Conservation (phyloP, 139 green algal genomes). For the Tetradesmus lagerheimii region DNA sequence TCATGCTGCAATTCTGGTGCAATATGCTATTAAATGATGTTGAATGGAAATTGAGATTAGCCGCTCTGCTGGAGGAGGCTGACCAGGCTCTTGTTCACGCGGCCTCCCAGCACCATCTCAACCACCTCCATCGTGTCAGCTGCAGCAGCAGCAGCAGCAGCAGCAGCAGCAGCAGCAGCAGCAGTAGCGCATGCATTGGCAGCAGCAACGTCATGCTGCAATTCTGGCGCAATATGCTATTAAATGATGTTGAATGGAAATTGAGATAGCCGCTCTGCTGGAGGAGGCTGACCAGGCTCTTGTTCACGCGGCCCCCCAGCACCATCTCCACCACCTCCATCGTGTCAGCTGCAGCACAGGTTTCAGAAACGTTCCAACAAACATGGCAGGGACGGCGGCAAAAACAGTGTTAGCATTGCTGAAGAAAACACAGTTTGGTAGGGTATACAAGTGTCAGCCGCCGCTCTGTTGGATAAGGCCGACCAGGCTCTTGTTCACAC, state of each 20-base stretch:
- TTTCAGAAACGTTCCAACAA: too few relatives aligned
- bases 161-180: neutral
- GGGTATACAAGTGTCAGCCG: too few relatives aligned
- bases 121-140: conserved; percentile 96
- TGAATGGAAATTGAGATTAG: too few relatives aligned
- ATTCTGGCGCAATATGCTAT: too few relatives aligned
- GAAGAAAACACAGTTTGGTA: too few relatives aligned
- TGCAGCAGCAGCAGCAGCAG: neutral
- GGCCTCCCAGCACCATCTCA: conserved; percentile 98
- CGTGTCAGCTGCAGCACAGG: conserved; percentile 67
- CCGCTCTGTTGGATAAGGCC: conserved; percentile 87
- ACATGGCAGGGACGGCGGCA: neutral
- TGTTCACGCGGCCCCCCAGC: conserved; percentile 97
- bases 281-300: conserved; percentile 86
- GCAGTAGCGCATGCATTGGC: conserved; percentile 69
- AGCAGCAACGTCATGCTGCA: too few relatives aligned
- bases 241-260: too few relatives aligned
- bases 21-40: too few relatives aligned
- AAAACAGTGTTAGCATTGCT: too few relatives aligned
- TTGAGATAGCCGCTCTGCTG: conserved; percentile 76
- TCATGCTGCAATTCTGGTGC: too few relatives aligned
- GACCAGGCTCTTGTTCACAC: conserved; percentile 93
- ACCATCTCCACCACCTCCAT: conserved; percentile 99
- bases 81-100: conserved; percentile 93
- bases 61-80: conserved; percentile 87